Evolutionary conservation across 768 basidiomycete species (phyloP), one percentile per base, ranked within the genome.

Genomic region (Suillus spraguei): DNA sequence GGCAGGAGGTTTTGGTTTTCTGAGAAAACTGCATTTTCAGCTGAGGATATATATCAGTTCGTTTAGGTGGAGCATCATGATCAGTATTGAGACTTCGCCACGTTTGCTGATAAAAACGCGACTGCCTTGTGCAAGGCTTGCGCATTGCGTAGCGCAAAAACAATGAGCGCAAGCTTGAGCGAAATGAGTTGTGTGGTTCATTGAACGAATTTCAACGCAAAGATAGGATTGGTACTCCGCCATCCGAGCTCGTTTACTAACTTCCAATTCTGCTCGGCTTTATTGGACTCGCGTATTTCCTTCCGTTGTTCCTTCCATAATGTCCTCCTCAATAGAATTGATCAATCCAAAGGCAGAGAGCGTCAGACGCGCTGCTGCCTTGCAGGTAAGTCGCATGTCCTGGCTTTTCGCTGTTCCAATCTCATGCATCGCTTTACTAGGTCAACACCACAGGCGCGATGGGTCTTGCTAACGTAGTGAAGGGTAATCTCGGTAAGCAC

Each of bases 311-410:
- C 59, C 60, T 33, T 55, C 59, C 65, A 68, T 75, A 74, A 88
- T 87, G 87, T 81, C 84, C 58, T 89, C 90, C 41, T 91, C 89
- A 73, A 91, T 97, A 76, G 94, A 97, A 81, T 90, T 96, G 70
- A 93, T 98, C 78, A 98, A 98, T 72, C 95, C 95, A 46, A 94
- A 96, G 77, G 95, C 95, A 46, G 95, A 97, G 84, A 94, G 92
- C 74, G 88, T 98, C 46, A 81, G 93, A 69, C 83, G 95, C 68
- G 90, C 93, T 24, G 93, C 93, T 62, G 95, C 95, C 53, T 84
- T 97, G 55, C 95, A 96, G 89, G 95, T 92, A 74, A 65, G 67
- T 66, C 66, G 63, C 62, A 63, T 53, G 32, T 36, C 47, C 63
- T 46, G 60, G 49, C 63, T 53, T 64, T 64, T 67, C 49, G 61